Evolutionary conservation across 2,329 filamentous ascomycete species (phyloP), one percentile per base, ranked within the genome.

Genomic region (Aspergillus alliaceus): DNA sequence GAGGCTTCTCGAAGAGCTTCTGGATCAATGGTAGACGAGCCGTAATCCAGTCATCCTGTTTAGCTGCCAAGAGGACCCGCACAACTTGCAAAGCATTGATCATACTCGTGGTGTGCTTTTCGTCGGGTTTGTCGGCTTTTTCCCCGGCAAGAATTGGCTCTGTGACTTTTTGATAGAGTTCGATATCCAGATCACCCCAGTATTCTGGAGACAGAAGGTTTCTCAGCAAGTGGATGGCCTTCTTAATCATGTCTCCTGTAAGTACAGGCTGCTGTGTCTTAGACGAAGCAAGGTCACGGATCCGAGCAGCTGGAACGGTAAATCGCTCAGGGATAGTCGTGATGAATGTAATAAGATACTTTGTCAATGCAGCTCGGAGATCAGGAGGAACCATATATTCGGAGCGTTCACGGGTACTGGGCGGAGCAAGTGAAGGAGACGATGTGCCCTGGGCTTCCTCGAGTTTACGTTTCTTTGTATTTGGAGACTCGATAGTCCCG

Each of bases 301-400:
- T 81, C 65, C 87, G 89, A 14, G 85, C 82, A 22, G 89, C 90
- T 14, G 88, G 88, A 22, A 92, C 84, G 20, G 87, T 87, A 71
- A 90, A 97, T 32, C 93, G 86, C 74, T 98, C 95, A 18, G 90
- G 89, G 22, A 97, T 82, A 51, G 91, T 90, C 1, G 92, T 93
- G 65, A 98, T 96, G 74, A 98, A 98, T 59, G 95, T 90, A 29
- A 98, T 90, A 31, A 99, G 84, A 69, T 98, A 99, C 75, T 96
- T 97, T 48, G 97, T 84, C 79, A 99, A 89, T 73, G 91, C 89
- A 42, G 87, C 84, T 20, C 93, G 86, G 53, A 90, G 86, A 1
- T 84, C 72, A 0, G 83, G 72, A 8, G 89, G 85, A 25, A 93
- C 87, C 59, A 84, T 80, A 64, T 90, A 93, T 55, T 92, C 90